phyloP scores from a whole-genome alignment of 2,329 filamentous ascomycete genomes.

The Plectosphaerella cucumerina region DNA sequence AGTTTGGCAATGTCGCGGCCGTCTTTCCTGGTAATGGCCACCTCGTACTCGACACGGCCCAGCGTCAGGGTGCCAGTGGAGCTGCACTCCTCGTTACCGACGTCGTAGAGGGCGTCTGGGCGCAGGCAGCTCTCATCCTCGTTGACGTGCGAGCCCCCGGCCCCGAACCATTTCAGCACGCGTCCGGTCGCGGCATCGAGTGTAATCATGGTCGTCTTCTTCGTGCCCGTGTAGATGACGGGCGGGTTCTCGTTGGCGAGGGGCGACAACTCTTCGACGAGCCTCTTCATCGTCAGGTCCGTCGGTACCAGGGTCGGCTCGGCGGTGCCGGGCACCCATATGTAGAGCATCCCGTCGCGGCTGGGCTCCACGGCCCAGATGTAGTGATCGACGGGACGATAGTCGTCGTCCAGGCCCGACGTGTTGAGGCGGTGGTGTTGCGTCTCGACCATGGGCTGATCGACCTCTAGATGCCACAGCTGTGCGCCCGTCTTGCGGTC shows the following conservation, averaged over 20 bases:
- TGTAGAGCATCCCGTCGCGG: slow-evolving; percentile 79
- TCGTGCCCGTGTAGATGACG: slow-evolving; percentile 86
- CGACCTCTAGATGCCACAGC: slow-evolving; percentile 81
- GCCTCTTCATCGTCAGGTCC: slow-evolving; percentile 73
- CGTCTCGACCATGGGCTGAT: slow-evolving; percentile 87
- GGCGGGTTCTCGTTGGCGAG: slow-evolving; percentile 71
- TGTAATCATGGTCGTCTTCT: slow-evolving; percentile 84
- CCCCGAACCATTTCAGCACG: slow-evolving; percentile 80
- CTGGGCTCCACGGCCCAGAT: slow-evolving; percentile 95
- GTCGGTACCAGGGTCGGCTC: slow-evolving; percentile 59
- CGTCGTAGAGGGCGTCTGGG: slow-evolving; percentile 62
- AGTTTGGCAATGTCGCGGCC: slow-evolving; percentile 80
- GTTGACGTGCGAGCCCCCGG: slow-evolving; percentile 63
- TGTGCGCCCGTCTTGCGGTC: slow-evolving; percentile 81
- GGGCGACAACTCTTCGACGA: slow-evolving; percentile 79
- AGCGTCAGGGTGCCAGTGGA: slow-evolving; percentile 77
- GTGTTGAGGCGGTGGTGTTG: slow-evolving; percentile 71
- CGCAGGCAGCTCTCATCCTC: slow-evolving; percentile 71
- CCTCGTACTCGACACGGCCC: slow-evolving; percentile 83
- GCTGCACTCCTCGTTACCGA: slow-evolving; percentile 71
- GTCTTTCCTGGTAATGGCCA: slow-evolving; percentile 74
- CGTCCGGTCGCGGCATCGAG: slow-evolving; percentile 82
- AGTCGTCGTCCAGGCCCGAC: slow-evolving; percentile 55
- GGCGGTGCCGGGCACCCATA: slow-evolving; percentile 68
- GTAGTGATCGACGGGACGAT: slow-evolving; percentile 72